Evolutionary conservation across 2,329 filamentous ascomycete species (phyloP), one percentile per base, ranked within the genome.

Genomic region (Fusarium sp.): DNA sequence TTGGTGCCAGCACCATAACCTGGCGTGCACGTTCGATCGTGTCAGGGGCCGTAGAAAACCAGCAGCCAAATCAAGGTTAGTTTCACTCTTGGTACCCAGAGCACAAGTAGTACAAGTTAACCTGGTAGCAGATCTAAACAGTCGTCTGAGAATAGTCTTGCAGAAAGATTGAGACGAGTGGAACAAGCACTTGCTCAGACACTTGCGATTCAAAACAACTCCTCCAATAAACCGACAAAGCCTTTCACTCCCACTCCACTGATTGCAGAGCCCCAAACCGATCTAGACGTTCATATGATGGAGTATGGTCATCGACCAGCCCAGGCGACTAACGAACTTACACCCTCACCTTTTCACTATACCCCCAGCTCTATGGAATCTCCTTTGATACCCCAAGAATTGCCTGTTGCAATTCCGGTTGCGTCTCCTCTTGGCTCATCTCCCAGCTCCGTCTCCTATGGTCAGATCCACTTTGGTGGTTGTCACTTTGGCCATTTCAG

Each of bases 21-120:
- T 75, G 16, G 49, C 61, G 8, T 75, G 73, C 32, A 75, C 74
- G 11, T 76, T 76, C 29, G 60, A 76, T 32, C 66, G 74, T 13
- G 65, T 69, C 3, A 73, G 73, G 51, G 74, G 74, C 0, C 65
- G 74, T 9, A 74, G 71, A 29, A 74, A 63, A 9, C 24, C 48
- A 58, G 57, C 63, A 46, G 24, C 32, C 4, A 70, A 55, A 20
- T 11, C 61, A n/a, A 72, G 52, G 72, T 75, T 32, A 42, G 64
- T 71, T 27, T 18, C n/a, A 16, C 29, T 6, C 12, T 9, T 16
- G 13, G 6, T 18, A n/a, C 7, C 3, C 7, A 4, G 25, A 13
- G 20, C 4, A 22, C 13, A n/a, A 6, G 12, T 25, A 7, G 24
- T 13, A 12, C 44, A 7, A 25, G 37, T 44, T 51, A 37, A 60